phyloP scores from a whole-genome alignment of 768 basidiomycete genomes.

The Gloeophyllum trabeum region DNA sequence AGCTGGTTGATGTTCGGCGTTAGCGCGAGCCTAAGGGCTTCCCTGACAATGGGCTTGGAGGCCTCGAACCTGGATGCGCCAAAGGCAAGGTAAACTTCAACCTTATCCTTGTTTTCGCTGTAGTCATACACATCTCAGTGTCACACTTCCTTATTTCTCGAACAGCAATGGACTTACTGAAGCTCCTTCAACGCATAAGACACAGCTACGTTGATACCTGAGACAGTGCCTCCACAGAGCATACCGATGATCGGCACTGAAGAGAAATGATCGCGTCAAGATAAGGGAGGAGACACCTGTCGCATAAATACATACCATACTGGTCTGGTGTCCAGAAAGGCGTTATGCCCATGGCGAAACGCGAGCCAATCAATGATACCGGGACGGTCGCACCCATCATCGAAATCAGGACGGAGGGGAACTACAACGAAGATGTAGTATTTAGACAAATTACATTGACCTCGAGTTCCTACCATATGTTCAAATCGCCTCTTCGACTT shows the following conservation, averaged over 20 bases:
- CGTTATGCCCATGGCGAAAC: slow-evolving; percentile 62
- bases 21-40: slow-evolving; percentile 70
- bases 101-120: slow-evolving; percentile 77
- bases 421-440: slow-evolving; percentile 26
- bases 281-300: background rate
- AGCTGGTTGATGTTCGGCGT: slow-evolving; percentile 80
- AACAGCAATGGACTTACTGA: slow-evolving; percentile 48
- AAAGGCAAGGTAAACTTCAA: slow-evolving; percentile 79
- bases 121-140: no score
- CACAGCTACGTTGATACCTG: slow-evolving; percentile 60
- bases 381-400: slow-evolving; percentile 75
- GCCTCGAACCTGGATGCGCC: slow-evolving; percentile 81
- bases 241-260: slow-evolving; percentile 78
- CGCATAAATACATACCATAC: slow-evolving; percentile 56
- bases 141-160: no score
- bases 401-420: slow-evolving; percentile 49
- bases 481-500: slow-evolving; percentile 64
- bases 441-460: background rate
- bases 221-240: slow-evolving; percentile 75
- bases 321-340: slow-evolving; percentile 84
- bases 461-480: slow-evolving; percentile 52
- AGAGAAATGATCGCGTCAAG: background rate
- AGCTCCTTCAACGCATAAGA: slow-evolving; percentile 66
- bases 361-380: slow-evolving; percentile 63
- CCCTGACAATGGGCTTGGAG: slow-evolving; percentile 64